These are phyloP conservation scores for Cladosporium phlei DNA, from an alignment of 2,329 filamentous ascomycete species.

Conservation along the genomic window DNA sequence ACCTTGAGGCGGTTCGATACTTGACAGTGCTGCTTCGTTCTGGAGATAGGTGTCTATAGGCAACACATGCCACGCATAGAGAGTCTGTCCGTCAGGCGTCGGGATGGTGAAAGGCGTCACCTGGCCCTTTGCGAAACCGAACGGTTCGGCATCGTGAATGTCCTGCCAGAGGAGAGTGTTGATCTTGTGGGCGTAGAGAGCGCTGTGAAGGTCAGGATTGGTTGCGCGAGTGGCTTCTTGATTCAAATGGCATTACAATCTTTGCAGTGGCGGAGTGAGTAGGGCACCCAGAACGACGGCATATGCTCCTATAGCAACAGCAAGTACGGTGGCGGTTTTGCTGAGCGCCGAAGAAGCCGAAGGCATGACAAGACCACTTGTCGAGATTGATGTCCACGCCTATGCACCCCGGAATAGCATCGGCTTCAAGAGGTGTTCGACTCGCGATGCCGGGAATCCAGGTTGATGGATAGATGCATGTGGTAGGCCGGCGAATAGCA, in stretches of 20 bases:
- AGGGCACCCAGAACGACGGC: slow-evolving; percentile 26
- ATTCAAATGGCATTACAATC: slow-evolving; percentile 59
- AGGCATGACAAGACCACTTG: background rate
- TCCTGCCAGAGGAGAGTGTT: slow-evolving; percentile 69
- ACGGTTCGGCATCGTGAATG: slow-evolving; percentile 69
- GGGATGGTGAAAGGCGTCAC: slow-evolving; percentile 76
- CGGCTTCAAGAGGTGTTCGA: too few species aligned
- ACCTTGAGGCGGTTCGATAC: slow-evolving; percentile 46
- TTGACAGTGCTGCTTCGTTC: slow-evolving; percentile 58
- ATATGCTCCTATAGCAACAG: slow-evolving; percentile 25
- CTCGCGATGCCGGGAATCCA: too few species aligned
- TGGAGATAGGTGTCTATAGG: slow-evolving; percentile 71
- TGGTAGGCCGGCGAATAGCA: slow-evolving; percentile 5
- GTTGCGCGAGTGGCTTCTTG: background rate
- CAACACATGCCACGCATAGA: slow-evolving; percentile 89
- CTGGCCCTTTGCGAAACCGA: slow-evolving; percentile 84
- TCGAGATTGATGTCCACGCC: too few species aligned
- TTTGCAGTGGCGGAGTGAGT: slow-evolving; percentile 67
- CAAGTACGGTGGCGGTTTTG: slow-evolving; percentile 5
- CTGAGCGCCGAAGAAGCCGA: slow-evolving; percentile 5
- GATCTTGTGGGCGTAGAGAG: slow-evolving; percentile 77
- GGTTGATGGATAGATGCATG: too few species aligned
- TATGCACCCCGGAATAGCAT: too few species aligned
- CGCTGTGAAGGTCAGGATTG: slow-evolving; percentile 46
- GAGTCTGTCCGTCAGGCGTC: slow-evolving; percentile 68